Percentiles rank a stretch among this genome's conserved stretches.
These are phyloP conservation scores for Sporisorium sorghi DNA, from an alignment of 1,284 basidiomycete species.

Conservation along the genomic window DNA sequence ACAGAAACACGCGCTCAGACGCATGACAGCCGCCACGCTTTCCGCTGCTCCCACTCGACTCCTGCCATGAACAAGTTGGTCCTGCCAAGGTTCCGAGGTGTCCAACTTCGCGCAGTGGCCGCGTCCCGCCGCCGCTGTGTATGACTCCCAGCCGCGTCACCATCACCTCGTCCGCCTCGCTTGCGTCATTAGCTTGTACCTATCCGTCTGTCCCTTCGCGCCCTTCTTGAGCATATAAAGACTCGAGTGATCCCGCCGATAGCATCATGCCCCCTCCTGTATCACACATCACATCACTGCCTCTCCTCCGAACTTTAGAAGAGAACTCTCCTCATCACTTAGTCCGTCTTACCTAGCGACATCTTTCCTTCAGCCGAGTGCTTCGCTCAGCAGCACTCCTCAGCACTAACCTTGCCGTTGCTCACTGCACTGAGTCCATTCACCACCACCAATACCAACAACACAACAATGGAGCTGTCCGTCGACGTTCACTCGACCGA, in stretches of 20 bases:
- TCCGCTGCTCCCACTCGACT: neutral
- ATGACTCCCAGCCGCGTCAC: constrained; percentile 8
- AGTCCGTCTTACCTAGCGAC: neutral
- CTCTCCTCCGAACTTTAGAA: neutral
- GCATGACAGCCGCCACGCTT: constrained; percentile 10
- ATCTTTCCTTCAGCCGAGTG: neutral
- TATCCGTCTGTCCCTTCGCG: too few species aligned
- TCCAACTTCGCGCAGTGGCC: constrained; percentile 4
- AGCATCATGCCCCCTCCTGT: neutral
- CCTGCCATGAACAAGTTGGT: constrained; percentile 5
- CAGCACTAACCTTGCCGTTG: neutral
- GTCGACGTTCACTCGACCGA: constrained; percentile 39
- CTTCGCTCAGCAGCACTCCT: neutral
- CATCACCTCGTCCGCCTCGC: neutral
- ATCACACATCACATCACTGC: neutral
- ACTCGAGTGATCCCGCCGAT: neutral
- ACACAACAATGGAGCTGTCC: constrained; percentile 24
- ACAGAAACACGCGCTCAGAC: constrained; percentile 7
- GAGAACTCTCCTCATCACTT: neutral
- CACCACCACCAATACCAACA: neutral
- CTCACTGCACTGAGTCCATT: neutral
- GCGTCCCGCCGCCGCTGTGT: neutral
- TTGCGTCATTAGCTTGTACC: too few species aligned
- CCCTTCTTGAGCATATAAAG: neutral
- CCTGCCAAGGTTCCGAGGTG: constrained; percentile 2